Evolutionary conservation across 1,139 yeast species (phyloP).

Genomic region (Scheffersomyces cryptocercus): DNA sequence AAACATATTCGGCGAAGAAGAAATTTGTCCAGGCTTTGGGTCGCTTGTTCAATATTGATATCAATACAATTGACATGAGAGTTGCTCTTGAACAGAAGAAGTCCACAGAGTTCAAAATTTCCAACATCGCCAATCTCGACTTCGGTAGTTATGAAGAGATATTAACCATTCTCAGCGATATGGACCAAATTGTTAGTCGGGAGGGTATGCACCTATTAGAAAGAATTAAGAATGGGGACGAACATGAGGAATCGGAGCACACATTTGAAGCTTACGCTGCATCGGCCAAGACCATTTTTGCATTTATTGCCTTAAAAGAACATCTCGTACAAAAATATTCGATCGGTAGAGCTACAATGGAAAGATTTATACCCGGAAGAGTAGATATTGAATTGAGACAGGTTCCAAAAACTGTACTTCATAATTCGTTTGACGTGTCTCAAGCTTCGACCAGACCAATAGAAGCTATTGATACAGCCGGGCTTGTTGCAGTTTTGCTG

Average conservation of each 20-base stretch:
- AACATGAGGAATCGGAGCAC: slow-evolving; percentile 12
- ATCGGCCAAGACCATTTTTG: slow-evolving; percentile 19
- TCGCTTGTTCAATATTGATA: slow-evolving; percentile 22
- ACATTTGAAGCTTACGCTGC: slow-evolving; percentile 8
- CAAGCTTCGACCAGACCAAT: too few relatives aligned
- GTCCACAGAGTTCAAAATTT: slow-evolving; percentile 29
- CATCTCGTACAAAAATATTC: slow-evolving; percentile 21
- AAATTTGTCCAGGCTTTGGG: slow-evolving; percentile 40
- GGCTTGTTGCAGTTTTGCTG: background rate
- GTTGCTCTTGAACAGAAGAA: slow-evolving; percentile 7
- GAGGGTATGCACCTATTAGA: slow-evolving; percentile 38
- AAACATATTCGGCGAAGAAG: slow-evolving; percentile 44
- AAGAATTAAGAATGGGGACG: slow-evolving; percentile 9
- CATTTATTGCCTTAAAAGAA: slow-evolving; percentile 22
- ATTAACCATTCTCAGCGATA: slow-evolving; percentile 13
- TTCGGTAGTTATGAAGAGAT: slow-evolving; percentile 45
- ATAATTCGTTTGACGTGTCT: too few relatives aligned
- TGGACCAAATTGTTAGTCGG: slow-evolving; percentile 18
- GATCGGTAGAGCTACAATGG: slow-evolving; percentile 22
- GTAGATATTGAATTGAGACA: slow-evolving; percentile 29
- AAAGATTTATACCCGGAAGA: slow-evolving; percentile 23
- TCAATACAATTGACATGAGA: background rate
- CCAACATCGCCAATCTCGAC: slow-evolving; percentile 42
- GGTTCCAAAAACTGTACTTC: too few relatives aligned
- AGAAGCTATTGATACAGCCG: background rate